Percentiles rank a stretch among this genome's conserved stretches.
Conservation (phyloP, 2,329 filamentous ascomycete genomes). For the Sclerotinia borealis region DNA sequence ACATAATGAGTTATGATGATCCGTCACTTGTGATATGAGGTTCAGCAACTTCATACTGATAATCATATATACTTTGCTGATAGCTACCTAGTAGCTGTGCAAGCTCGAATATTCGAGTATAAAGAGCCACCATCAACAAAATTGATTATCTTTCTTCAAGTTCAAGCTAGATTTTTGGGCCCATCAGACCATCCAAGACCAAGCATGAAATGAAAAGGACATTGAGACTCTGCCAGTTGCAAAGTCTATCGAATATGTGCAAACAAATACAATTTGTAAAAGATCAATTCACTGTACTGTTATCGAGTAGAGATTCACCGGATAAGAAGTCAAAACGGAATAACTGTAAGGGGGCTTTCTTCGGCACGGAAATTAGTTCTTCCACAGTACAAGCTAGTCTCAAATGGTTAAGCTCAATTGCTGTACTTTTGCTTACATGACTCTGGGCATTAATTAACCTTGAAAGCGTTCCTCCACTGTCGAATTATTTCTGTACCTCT, state of each 20-base stretch:
- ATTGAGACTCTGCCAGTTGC: neutral
- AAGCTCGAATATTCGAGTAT: neutral
- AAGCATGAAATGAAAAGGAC: neutral
- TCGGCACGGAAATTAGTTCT: neutral
- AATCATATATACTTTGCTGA: too few species aligned
- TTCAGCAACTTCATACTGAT: neutral
- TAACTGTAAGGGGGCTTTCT: neutral
- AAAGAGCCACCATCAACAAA: neutral
- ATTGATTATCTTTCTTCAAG: neutral
- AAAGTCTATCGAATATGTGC: neutral
- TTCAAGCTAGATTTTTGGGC: neutral
- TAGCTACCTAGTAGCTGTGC: neutral
- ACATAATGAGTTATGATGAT: neutral
- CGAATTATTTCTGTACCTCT: slow-evolving; percentile 7
- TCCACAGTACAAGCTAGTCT: neutral
- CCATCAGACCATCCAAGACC: neutral
- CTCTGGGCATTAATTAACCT: neutral
- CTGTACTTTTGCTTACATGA: slow-evolving; percentile 2
- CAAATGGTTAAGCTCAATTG: slow-evolving; percentile 1
- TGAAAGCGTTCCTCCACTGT: neutral
- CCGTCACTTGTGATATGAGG: neutral
- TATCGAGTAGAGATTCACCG: neutral
- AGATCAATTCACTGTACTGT: neutral
- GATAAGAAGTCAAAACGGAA: neutral
- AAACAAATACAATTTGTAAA: neutral